Evolutionary conservation across 2,329 filamentous ascomycete species (phyloP).

Genomic region (Paracamarosporium sp.): DNA sequence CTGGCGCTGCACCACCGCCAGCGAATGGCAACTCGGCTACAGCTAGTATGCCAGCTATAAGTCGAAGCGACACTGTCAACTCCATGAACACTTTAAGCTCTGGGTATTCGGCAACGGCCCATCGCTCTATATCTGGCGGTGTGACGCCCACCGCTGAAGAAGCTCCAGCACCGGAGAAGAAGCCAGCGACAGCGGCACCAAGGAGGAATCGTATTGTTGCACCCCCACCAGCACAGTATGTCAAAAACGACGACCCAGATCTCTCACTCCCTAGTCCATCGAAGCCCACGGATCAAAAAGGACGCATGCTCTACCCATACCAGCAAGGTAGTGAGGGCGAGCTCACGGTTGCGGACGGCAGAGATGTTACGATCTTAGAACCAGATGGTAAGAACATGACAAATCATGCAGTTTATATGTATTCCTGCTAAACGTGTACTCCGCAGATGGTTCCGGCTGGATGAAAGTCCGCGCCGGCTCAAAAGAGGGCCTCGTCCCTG

Average conservation of each 20-base stretch:
- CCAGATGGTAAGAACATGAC: constrained; percentile 75
- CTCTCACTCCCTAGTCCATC: constrained; percentile 41
- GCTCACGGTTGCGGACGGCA: constrained; percentile 78
- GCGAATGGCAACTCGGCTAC: constrained; percentile 53
- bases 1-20: constrained; percentile 62
- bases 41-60: constrained; percentile 70
- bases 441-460: constrained; percentile 87
- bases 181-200: constrained; percentile 35
- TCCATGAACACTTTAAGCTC: constrained; percentile 78
- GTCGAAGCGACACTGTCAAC: constrained; percentile 85
- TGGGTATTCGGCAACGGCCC: constrained; percentile 80
- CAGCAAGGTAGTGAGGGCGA: constrained; percentile 83
- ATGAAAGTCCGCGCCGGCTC: constrained; percentile 78
- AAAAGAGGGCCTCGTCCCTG: constrained; percentile 85
- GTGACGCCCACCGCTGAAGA: constrained; percentile 61
- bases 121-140: constrained; percentile 73
- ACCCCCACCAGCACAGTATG: constrained; percentile 83
- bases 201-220: constrained; percentile 78
- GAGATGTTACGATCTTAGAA: constrained; percentile 79
- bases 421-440: constrained; percentile 24
- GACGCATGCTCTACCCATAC: constrained; percentile 90
- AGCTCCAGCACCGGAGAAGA: constrained; percentile 43
- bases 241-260: constrained; percentile 67
- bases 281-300: constrained; percentile 65
- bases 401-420: constrained; percentile 15